Evolutionary conservation across 2,329 filamentous ascomycete genomes (phyloP), one percentile per base, ranked within the genome.

Genomic region (Rhexocercosporidium sp.): DNA sequence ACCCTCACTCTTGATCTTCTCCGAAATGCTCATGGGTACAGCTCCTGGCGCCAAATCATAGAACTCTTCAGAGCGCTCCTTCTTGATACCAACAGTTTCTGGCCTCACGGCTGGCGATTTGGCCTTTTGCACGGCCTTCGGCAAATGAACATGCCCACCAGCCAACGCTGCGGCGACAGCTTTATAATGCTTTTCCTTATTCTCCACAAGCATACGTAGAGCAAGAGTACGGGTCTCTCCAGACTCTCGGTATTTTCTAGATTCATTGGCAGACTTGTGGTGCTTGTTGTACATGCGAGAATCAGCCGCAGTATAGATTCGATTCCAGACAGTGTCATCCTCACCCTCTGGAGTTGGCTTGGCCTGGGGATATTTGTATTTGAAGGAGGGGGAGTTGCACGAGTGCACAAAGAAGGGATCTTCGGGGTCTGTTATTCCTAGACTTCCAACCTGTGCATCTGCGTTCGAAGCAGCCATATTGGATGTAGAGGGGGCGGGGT

Each of bases 291-390:
- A 78, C 34, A 75, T 72, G 7, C 73, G 66, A 14, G 74, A 76
- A 59, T 78, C 76, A 27, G 76, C 76, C 16, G 73, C 74, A 4
- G 73, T 77, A 41, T 73, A 78, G 3, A 73, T 68, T 53, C 75
- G 75, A 49, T 77, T 76, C 76, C 76, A 78, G 14, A 71, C 68
- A 9, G 64, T 59, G 57, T 76, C 74, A 27, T 74, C 71, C 34
- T 76, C 71, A n/a, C 73, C 75, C 20, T 65, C 65, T 5, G 76
- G 76, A 25, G 74, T 75, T 9, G 76, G 76, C 12, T 62, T 64
- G 3, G 76, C 75, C 56, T 78, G 68, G 5, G 72, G 71, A 59
- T 78, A 77, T 60, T 78, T 76, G 70, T 75, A 78, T 59, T 74
- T 76, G 59, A 75, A 76, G 14, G 67, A 67, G n/a, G 69, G 54